Evolutionary conservation across 2,329 filamentous ascomycete species (phyloP).

Genomic region (Botrytis hyacinthi): DNA sequence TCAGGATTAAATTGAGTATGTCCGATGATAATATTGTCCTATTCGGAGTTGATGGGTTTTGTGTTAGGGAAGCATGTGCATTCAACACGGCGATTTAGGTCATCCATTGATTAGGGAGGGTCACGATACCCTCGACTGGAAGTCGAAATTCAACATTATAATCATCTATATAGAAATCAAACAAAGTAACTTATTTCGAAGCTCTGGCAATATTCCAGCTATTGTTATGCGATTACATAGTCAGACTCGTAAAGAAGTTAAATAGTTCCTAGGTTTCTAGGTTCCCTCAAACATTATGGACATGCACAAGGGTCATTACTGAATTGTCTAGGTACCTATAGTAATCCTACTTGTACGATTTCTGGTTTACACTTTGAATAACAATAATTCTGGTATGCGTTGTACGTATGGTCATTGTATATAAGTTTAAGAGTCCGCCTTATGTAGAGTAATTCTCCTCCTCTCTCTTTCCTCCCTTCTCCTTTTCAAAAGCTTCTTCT

Average conservation of each 20-base stretch:
- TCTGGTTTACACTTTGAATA: not conserved
- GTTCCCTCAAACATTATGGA: not conserved
- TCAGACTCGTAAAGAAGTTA: not conserved
- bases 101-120: not conserved
- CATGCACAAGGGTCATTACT: not conserved
- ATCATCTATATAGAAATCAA: not conserved
- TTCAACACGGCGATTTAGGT: conserved; percentile 13
- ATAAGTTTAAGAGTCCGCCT: not conserved
- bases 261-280: not conserved
- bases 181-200: not conserved
- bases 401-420: not conserved
- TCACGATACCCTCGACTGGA: not conserved
- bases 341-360: not conserved
- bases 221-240: not conserved
- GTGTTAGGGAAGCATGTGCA: not conserved
- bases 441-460: not conserved
- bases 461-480: not conserved
- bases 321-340: no score
- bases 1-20: conserved; percentile 23
- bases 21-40: not conserved
- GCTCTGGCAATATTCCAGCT: not conserved
- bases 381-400: not conserved
- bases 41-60: not conserved
- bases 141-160: conserved; percentile 20
- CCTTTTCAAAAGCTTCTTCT: not conserved